phyloP scores from a whole-genome alignment of 2,329 filamentous ascomycete genomes.

The Colletotrichum sp. region DNA sequence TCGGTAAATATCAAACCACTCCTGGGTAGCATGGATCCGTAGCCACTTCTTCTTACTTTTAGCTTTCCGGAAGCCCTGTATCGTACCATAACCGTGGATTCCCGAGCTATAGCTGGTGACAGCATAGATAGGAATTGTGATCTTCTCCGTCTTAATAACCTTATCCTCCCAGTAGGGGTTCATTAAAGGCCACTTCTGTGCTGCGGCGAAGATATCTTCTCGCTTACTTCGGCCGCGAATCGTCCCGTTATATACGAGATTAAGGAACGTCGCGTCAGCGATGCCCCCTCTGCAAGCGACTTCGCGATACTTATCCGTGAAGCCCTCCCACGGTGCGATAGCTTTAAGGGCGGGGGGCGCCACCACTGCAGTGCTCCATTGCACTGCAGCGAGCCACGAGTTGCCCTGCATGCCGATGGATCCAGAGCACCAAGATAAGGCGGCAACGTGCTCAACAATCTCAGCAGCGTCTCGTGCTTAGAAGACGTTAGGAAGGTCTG shows the following conservation, averaged over 20 bases:
- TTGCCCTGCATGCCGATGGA: conserved; percentile 28
- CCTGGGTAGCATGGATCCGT: neutral
- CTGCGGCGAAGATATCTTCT: conserved; percentile 22
- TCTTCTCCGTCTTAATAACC: conserved; percentile 22
- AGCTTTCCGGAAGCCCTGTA: conserved; percentile 38
- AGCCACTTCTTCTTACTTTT: conserved; percentile 46
- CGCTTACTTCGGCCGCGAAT: conserved; percentile 22
- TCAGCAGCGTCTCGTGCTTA: conserved; percentile 26
- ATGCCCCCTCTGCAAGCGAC: conserved; percentile 25
- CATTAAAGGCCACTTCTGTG: conserved; percentile 22
- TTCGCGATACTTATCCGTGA: conserved; percentile 25
- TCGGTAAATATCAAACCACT: neutral
- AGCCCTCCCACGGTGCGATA: conserved; percentile 46
- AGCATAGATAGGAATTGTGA: conserved; percentile 25
- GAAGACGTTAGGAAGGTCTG: conserved; percentile 23
- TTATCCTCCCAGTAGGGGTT: conserved; percentile 24
- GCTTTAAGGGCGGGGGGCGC: conserved; percentile 20
- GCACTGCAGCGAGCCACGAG: conserved; percentile 26
- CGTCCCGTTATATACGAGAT: conserved; percentile 12
- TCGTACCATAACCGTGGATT: neutral
- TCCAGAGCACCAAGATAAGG: conserved; percentile 28
- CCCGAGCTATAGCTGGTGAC: conserved; percentile 9
- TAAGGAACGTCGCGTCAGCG: conserved; percentile 21
- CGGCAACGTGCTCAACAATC: conserved; percentile 25
- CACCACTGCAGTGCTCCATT: conserved; percentile 24